Base-by-base conservation (phyloP, 176 grass and related monocot species). In the Phyllostachys edulis region DNA sequence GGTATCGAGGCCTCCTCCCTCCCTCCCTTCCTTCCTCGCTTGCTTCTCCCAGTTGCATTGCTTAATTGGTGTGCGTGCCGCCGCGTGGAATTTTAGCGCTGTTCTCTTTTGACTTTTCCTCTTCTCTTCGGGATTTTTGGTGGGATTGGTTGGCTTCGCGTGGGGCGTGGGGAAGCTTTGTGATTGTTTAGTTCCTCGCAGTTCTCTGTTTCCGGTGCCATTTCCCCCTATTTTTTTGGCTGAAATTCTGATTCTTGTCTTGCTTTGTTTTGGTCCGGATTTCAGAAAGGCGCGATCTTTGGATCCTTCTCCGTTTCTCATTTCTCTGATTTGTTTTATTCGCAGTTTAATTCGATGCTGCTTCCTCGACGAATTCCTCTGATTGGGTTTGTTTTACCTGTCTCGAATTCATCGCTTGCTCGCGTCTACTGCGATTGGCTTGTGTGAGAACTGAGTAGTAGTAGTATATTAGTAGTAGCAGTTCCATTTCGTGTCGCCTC, bases 1-100 rank as follows among this genome's bases (percentile, higher is more conserved):
- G 96, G 96, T 99, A 15, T 37, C 50, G 18, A 10, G 6, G 45
- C 24, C 62, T 64, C 32, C 23, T 54, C 24, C 0, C 0, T 20
- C 10, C 4, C 60, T 27, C 18, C 34, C 11, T 11, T 5, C 6
- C 55, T 73, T 68, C n/a, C 10, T 54, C 16, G 50, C 16, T 41
- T 52, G 55, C 74, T 81, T 46, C 44, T 24, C 36, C 17, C 4
- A 21, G 7, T 40, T 14, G 63, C 88, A 85, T 77, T 82, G 68
- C 68, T 59, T 90, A 9, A 64, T 73, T 17, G 67, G 79, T 47
- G 52, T 10, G 57, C 59, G 44, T 65, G 78, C 62, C 63, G 63
- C 73, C 6, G 60, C 55, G 82, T 77, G 78, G 82, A 92, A 73
- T 82, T 69, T 26, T 67, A 0, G 40, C 54, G 60, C 21, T 9